Conservation (phyloP, 2,329 filamentous ascomycete genomes). For the Verticillium dahliae region DNA sequence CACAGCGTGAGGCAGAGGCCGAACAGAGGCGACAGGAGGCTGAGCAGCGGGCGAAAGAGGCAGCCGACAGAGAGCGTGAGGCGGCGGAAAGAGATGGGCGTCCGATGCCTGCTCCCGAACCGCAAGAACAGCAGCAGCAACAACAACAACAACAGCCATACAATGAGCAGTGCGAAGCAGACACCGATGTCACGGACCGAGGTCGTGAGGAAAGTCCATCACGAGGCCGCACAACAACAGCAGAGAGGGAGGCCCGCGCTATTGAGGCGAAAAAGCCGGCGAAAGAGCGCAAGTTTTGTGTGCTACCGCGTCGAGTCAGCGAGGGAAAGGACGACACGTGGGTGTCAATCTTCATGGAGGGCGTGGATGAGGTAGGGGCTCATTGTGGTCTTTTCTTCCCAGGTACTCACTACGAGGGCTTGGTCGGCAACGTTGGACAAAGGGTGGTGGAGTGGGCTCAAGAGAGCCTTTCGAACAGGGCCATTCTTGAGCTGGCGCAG, state of each 20-base stretch:
- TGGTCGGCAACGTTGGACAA: constrained; percentile 69
- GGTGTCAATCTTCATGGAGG: constrained; percentile 74
- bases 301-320: constrained; percentile 50
- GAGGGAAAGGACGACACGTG: constrained; percentile 63
- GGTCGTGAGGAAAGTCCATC: constrained; percentile 2
- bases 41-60: constrained; percentile 6
- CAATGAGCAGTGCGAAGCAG: not conserved
- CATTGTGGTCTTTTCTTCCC: constrained; percentile 74
- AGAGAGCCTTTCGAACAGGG: constrained; percentile 46
- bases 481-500: constrained; percentile 23
- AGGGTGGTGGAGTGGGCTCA: constrained; percentile 64
- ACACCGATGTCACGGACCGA: not conserved
- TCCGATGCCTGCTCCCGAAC: not conserved
- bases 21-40: constrained; percentile 4
- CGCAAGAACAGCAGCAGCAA: not conserved
- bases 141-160: not conserved
- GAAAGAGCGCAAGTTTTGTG: constrained; percentile 73
- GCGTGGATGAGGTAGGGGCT: constrained; percentile 77
- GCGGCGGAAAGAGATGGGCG: not conserved
- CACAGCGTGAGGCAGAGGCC: constrained; percentile 7
- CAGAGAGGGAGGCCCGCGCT: constrained; percentile 6
- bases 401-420: constrained; percentile 63
- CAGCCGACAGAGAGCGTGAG: constrained; percentile 7
- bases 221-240: not conserved
- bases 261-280: constrained; percentile 23